Conservation (phyloP, 495 filamentous ascomycete species). For the Podospora tetraspora region DNA sequence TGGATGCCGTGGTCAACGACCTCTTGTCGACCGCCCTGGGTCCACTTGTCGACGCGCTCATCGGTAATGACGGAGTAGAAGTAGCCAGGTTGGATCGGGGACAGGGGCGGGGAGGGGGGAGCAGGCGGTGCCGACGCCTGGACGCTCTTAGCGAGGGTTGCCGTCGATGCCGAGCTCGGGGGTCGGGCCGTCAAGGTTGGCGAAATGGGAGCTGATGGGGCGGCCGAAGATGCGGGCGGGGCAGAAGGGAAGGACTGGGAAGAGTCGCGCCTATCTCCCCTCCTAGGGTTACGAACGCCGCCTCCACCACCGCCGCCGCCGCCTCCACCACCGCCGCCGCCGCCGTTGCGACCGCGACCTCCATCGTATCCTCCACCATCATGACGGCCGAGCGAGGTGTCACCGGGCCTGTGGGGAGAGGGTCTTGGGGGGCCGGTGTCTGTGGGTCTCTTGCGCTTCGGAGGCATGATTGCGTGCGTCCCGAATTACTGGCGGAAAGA, state of each 20-base stretch:
- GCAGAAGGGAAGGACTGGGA: conserved; percentile 26
- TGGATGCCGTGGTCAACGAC: conserved; percentile 47
- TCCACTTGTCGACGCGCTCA: conserved; percentile 41
- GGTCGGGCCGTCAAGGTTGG: conserved; percentile 36
- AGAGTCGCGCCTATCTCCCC: conserved; percentile 44
- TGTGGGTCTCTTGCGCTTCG: conserved; percentile 50
- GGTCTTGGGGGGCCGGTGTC: conserved; percentile 44
- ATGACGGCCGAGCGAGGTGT: conserved; percentile 45
- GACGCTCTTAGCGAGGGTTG: conserved; percentile 19
- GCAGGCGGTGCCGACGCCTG: conserved; percentile 13
- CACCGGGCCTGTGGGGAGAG: conserved; percentile 48
- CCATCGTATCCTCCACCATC: conserved; percentile 42
- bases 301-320: conserved; percentile 35
- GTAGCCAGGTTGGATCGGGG: conserved; percentile 36
- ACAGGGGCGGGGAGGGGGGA: conserved; percentile 12
- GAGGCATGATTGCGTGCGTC: conserved; percentile 38
- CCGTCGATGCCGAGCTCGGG: conserved; percentile 41
- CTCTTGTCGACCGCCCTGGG: conserved; percentile 45
- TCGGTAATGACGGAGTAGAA: conserved; percentile 48
- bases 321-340: conserved; percentile 33
- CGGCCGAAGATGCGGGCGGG: conserved; percentile 8
- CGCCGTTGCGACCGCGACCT: conserved; percentile 16
- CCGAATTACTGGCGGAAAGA: conserved; percentile 8
- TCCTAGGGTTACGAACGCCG: conserved; percentile 34
- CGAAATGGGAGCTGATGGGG: conserved; percentile 29